Evolutionary conservation across 2,329 filamentous ascomycete species (phyloP).

Genomic region (Monosporascus sp.): DNA sequence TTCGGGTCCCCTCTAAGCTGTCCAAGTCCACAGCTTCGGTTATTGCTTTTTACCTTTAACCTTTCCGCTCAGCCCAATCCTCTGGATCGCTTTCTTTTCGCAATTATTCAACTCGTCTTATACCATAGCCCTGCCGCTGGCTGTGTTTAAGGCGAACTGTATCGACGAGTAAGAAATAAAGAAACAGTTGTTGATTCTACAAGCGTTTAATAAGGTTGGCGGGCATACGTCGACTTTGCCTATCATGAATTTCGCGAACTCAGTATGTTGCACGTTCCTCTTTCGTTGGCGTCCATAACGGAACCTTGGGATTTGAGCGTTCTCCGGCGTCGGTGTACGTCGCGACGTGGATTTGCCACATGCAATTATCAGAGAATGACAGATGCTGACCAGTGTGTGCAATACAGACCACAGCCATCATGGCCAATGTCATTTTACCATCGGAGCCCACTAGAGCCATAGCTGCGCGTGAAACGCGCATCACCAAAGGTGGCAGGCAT

Average conservation of each 20-base stretch:
- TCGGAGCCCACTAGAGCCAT: slow-evolving; percentile 16
- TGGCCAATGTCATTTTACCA: slow-evolving; percentile 17
- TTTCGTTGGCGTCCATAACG: no score
- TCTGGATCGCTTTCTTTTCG: neutral
- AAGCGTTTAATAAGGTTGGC: no score
- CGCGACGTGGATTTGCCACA: no score
- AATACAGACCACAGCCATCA: slow-evolving; percentile 20
- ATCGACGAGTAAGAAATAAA: no score
- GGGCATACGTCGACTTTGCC: no score
- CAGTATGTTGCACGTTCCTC: no score
- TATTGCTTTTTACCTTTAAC: neutral
- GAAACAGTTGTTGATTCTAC: no score
- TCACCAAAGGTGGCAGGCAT: slow-evolving; percentile 69
- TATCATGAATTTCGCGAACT: no score
- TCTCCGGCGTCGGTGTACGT: no score
- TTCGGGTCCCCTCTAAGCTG: neutral
- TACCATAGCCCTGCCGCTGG: neutral
- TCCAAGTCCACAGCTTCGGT: neutral
- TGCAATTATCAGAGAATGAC: no score
- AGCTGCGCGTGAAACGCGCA: slow-evolving; percentile 33
- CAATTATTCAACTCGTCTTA: neutral
- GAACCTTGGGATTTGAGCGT: no score
- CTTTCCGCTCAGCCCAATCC: neutral
- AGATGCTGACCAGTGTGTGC: neutral
- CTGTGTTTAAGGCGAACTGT: no score